Evolutionary conservation across 352 stramenopile genomes (phyloP).

Genomic region (Phytophthora meadii): DNA sequence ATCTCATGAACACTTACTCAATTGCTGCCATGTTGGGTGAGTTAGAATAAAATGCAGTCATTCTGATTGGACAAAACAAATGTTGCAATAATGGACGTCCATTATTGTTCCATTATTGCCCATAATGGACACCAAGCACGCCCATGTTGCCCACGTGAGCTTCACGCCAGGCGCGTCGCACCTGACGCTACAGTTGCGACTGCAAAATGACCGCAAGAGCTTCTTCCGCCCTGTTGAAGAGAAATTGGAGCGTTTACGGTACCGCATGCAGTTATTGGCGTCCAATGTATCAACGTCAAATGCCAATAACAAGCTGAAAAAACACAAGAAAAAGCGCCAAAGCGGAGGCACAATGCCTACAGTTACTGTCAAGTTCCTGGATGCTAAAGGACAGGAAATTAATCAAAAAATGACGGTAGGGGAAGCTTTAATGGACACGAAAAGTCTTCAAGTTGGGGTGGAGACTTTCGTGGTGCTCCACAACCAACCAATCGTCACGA

Average conservation of each 20-base stretch:
- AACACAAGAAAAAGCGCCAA: conserved; percentile 33
- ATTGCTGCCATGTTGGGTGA: conserved; percentile 20
- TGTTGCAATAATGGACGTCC: too few species aligned
- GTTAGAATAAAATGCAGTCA: not conserved
- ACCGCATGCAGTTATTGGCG: conserved; percentile 67
- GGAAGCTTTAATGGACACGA: conserved; percentile 54
- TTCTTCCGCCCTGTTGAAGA: conserved; percentile 54
- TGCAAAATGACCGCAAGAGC: conserved; percentile 58
- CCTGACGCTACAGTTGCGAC: conserved; percentile 53
- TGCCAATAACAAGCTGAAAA: conserved; percentile 27
- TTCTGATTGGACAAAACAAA: conserved; percentile 17
- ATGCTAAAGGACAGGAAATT: conserved; percentile 43
- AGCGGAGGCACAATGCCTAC: conserved; percentile 18
- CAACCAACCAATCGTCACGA: conserved; percentile 69
- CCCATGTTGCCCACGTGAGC: conserved; percentile 59
- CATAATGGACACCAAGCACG: conserved; percentile 6
- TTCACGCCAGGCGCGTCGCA: conserved; percentile 51
- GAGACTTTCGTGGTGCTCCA: conserved; percentile 55
- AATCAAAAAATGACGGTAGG: conserved; percentile 42
- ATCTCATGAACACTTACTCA: conserved; percentile 23
- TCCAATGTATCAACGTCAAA: conserved; percentile 2
- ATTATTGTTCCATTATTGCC: too few species aligned
- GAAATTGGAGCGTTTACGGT: conserved; percentile 60
- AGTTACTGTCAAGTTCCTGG: conserved; percentile 55
- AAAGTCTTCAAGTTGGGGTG: conserved; percentile 49